A percentile compares a stretch with the other conserved stretches of the same genome.
Conservation (phyloP, 257 asterid genomes). For the Nicotiana attenuata region DNA sequence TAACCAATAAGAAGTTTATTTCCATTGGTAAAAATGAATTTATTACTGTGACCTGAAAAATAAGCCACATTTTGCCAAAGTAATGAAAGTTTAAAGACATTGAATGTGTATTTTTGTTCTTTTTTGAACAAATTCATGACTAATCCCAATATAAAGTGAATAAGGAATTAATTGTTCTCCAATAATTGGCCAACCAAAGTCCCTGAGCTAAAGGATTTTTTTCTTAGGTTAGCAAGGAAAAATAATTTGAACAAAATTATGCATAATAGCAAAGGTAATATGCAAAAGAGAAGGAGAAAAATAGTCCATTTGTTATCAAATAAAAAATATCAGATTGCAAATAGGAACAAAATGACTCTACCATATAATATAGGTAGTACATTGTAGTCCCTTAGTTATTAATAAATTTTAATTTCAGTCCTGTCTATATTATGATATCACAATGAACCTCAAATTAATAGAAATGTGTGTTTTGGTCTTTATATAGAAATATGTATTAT, state of each 20-base stretch:
- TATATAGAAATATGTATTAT: too few relatives aligned
- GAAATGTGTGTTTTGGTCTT: too few relatives aligned
- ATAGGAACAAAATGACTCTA: too few relatives aligned
- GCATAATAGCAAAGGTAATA: not conserved
- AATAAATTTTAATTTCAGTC: too few relatives aligned
- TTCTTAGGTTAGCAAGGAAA: not conserved
- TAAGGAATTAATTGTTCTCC: not conserved
- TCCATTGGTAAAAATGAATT: not conserved
- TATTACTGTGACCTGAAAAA: conserved; percentile 5
- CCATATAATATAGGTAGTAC: too few relatives aligned
- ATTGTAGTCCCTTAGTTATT: too few relatives aligned
- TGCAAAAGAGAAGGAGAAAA: not conserved
- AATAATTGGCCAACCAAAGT: conserved; percentile 1
- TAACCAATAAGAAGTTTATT: not conserved
- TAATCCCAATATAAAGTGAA: not conserved
- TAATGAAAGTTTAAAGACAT: not conserved
- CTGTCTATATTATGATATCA: too few relatives aligned
- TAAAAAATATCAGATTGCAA: too few relatives aligned
- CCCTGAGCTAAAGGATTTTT: not conserved
- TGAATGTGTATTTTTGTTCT: not conserved
- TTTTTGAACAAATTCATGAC: not conserved
- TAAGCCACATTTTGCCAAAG: not conserved
- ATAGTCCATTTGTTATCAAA: not conserved
- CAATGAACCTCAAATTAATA: too few relatives aligned
- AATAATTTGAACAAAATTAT: not conserved